These are phyloP conservation scores for Nicotiana rustica DNA, from an alignment of 305 asterid genomes.

Conservation along the genomic window DNA sequence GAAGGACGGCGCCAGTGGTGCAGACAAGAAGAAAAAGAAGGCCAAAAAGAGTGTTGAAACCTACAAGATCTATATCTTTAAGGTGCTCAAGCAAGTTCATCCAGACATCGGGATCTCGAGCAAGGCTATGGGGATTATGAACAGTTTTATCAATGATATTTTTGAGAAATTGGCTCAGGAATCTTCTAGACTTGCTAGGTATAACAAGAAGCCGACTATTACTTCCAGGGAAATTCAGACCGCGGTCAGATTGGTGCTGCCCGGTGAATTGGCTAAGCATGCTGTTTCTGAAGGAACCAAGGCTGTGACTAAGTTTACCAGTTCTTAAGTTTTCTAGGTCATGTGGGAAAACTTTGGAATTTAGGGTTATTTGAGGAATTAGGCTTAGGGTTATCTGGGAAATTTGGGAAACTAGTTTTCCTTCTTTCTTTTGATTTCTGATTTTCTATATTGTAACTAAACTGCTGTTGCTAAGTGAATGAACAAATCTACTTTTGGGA, in stretches of 20 bases:
- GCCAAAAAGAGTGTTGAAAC: conserved; percentile 41
- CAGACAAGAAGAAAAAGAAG: conserved; percentile 43
- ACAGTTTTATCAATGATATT: conserved; percentile 19
- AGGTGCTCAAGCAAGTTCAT: conserved; percentile 44
- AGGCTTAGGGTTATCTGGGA: too few species aligned
- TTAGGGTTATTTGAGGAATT: not conserved
- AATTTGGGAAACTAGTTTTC: not conserved
- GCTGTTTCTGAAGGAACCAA: conserved; percentile 46
- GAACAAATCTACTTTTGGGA: not conserved
- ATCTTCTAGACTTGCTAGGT: conserved; percentile 40
- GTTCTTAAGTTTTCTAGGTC: not conserved
- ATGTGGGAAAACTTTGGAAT: not conserved
- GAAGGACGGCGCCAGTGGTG: conserved; percentile 35
- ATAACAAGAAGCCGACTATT: conserved; percentile 43
- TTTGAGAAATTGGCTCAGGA: conserved; percentile 45
- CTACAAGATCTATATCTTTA: conserved; percentile 40
- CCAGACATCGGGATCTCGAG: conserved; percentile 45
- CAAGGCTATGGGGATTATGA: conserved; percentile 47
- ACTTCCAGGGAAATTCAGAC: conserved; percentile 46
- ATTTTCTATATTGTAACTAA: not conserved
- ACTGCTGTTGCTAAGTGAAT: not conserved
- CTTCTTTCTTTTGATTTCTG: not conserved
- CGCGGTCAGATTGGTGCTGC: conserved; percentile 42
- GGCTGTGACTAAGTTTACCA: conserved; percentile 40
- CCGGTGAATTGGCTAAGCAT: conserved; percentile 39